Conservation (phyloP, 441 rosid genomes). For the Populus hybrid region DNA sequence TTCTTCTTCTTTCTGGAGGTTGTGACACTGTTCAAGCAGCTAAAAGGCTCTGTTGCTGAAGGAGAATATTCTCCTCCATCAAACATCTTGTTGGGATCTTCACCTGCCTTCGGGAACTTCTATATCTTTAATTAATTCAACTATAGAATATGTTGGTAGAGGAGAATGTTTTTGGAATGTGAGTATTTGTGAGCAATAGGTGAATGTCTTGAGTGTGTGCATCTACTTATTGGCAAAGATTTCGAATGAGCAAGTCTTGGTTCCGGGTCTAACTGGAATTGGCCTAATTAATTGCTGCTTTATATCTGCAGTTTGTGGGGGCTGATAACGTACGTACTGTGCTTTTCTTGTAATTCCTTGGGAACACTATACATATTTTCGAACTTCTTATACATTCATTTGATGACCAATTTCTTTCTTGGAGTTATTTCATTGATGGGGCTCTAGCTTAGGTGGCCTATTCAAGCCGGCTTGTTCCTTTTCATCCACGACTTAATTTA, state of each 20-base stretch:
- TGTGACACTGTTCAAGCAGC: constrained; percentile 19
- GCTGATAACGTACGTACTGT: constrained; percentile 28
- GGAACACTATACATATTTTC: constrained; percentile 8
- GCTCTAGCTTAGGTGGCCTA: constrained; percentile 1
- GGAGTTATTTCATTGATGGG: neutral
- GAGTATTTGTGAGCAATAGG: constrained; percentile 9
- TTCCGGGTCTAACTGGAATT: constrained; percentile 2
- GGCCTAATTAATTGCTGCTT: constrained; percentile 15
- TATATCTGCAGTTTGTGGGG: constrained; percentile 15
- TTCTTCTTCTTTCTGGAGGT: constrained; percentile 39
- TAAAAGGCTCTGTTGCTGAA: constrained; percentile 30
- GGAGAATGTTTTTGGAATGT: neutral
- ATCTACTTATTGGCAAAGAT: neutral
- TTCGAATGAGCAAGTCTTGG: neutral
- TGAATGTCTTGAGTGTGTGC: neutral
- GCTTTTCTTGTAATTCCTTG: constrained; percentile 20
- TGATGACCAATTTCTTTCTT: neutral
- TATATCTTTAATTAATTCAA: neutral
- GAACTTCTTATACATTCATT: no score
- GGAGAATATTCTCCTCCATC: constrained; percentile 40
- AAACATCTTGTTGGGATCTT: constrained; percentile 27
- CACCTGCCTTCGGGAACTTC: neutral
- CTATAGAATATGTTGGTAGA: neutral
- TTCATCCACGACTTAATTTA: neutral
- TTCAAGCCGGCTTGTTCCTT: constrained; percentile 10